Percentiles rank a stretch among this genome's conserved stretches.
Conservation (phyloP, 2,329 filamentous ascomycete species). For the Botryotinia convoluta region DNA sequence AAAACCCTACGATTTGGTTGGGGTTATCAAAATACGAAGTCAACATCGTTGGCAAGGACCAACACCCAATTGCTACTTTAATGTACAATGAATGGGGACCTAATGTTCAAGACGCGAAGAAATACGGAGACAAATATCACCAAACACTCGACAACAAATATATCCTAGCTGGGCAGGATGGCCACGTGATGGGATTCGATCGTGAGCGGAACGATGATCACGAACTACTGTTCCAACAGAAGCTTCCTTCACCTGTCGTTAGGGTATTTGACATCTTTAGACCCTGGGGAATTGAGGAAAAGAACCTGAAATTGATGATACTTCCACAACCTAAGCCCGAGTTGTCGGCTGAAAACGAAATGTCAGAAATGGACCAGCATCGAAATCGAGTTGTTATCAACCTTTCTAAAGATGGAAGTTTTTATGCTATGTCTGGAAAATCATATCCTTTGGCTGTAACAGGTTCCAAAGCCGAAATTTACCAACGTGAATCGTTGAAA, state of each 20-base stretch:
- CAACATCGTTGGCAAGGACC: slow-evolving; percentile 73
- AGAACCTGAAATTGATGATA: slow-evolving; percentile 74
- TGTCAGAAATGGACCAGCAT: slow-evolving; percentile 44
- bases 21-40: slow-evolving; percentile 89
- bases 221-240: slow-evolving; percentile 58
- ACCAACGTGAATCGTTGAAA: slow-evolving; percentile 53
- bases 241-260: slow-evolving; percentile 74
- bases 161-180: slow-evolving; percentile 83
- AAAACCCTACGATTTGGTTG: slow-evolving; percentile 75
- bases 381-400: slow-evolving; percentile 78
- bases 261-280: slow-evolving; percentile 86
- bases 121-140: slow-evolving; percentile 61
- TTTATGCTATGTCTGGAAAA: slow-evolving; percentile 88
- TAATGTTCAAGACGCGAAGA: slow-evolving; percentile 83
- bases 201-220: slow-evolving; percentile 45
- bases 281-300: slow-evolving; percentile 62
- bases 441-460: slow-evolving; percentile 84
- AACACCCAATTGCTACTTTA: slow-evolving; percentile 79
- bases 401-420: slow-evolving; percentile 78
- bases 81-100: slow-evolving; percentile 93
- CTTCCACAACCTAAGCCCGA: slow-evolving; percentile 81
- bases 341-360: slow-evolving; percentile 46
- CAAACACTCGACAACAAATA: slow-evolving; percentile 82
- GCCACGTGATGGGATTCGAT: slow-evolving; percentile 77
- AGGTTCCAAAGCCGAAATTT: slow-evolving; percentile 53